phyloP scores from a whole-genome alignment of 768 basidiomycete species.

The Podaxis sp. region DNA sequence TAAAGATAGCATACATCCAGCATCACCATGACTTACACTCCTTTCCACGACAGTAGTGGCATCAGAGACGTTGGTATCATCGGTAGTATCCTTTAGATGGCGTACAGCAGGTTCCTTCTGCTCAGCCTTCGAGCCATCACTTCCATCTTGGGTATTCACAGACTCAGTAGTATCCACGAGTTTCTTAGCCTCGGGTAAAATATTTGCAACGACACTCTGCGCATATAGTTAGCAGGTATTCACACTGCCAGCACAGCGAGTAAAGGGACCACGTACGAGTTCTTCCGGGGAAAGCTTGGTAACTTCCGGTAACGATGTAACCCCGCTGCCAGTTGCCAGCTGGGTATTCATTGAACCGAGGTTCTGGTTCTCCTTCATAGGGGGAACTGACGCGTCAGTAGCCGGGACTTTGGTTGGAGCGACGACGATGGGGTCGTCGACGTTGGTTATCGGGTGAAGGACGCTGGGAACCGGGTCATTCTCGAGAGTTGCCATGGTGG shows the following conservation, averaged over 20 bases:
- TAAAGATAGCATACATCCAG: not conserved
- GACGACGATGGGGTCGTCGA: not conserved
- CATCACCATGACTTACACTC: not conserved
- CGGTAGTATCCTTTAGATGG: slow-evolving; percentile 8
- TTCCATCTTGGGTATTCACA: not conserved
- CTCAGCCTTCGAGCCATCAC: not conserved
- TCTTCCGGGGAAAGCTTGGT: slow-evolving; percentile 4
- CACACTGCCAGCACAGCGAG: not conserved
- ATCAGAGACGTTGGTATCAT: slow-evolving; percentile 1
- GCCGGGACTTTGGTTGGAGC: not conserved
- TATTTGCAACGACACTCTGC: not conserved
- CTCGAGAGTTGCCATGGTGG: slow-evolving; percentile 8
- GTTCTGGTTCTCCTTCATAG: not conserved
- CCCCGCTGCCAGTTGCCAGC: not conserved
- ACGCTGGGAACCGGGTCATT: slow-evolving; percentile 1
- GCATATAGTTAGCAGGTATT: not conserved
- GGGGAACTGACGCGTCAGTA: slow-evolving; percentile 12
- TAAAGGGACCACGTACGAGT: not conserved
- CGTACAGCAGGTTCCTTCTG: not conserved
- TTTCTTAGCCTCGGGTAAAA: not conserved
- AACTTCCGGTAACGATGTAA: not conserved
- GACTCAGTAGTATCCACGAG: not conserved
- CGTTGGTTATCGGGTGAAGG: slow-evolving; percentile 3
- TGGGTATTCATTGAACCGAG: not conserved
- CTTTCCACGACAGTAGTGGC: not conserved